A percentile compares a stretch with the other conserved stretches of the same genome.
phyloP scores from a whole-genome alignment of 805 yeast species.

The Maudiozyma barnettii region DNA sequence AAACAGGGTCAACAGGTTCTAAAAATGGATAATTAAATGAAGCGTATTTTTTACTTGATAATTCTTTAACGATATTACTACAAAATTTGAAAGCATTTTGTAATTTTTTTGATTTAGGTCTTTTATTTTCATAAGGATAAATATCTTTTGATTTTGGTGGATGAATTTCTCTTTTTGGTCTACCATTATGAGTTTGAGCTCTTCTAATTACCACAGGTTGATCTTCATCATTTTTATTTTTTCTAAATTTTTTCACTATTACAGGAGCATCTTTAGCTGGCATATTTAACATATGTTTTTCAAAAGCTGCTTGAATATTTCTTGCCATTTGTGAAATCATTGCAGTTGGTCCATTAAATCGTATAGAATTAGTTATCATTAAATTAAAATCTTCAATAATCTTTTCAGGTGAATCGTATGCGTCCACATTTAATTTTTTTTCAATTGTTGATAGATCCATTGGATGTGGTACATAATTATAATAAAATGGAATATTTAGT shows the following conservation, averaged over 20 bases:
- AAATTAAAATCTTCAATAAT: constrained; percentile 70
- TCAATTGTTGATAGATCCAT: constrained; percentile 94
- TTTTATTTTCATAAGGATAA: constrained; percentile 60
- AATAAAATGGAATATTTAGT: constrained; percentile 83
- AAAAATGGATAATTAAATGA: constrained; percentile 82
- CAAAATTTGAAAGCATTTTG: constrained; percentile 86
- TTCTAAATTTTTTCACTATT: constrained; percentile 24
- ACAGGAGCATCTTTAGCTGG: constrained; percentile 49
- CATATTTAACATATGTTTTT: constrained; percentile 84
- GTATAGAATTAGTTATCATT: constrained; percentile 74
- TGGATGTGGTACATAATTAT: constrained; percentile 72
- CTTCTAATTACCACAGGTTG: constrained; percentile 47
- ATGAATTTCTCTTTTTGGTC: constrained; percentile 93
- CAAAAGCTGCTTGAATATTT: constrained; percentile 83
- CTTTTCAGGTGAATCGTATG: constrained; percentile 61
- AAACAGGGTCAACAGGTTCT: constrained; percentile 91
- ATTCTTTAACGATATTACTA: constrained; percentile 70
- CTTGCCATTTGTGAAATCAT: constrained; percentile 86
- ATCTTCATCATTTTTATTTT: constrained; percentile 9
- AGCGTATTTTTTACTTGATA: constrained; percentile 74
- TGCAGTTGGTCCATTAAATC: constrained; percentile 78
- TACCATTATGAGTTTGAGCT: constrained; percentile 64
- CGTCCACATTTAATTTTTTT: constrained; percentile 57
- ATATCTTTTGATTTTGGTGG: constrained; percentile 94
- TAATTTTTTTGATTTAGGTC: constrained; percentile 81